These are phyloP conservation scores for Massospora cicadina DNA, from an alignment of 371 early-diverging fungal genomes.

Conservation along the genomic window DNA sequence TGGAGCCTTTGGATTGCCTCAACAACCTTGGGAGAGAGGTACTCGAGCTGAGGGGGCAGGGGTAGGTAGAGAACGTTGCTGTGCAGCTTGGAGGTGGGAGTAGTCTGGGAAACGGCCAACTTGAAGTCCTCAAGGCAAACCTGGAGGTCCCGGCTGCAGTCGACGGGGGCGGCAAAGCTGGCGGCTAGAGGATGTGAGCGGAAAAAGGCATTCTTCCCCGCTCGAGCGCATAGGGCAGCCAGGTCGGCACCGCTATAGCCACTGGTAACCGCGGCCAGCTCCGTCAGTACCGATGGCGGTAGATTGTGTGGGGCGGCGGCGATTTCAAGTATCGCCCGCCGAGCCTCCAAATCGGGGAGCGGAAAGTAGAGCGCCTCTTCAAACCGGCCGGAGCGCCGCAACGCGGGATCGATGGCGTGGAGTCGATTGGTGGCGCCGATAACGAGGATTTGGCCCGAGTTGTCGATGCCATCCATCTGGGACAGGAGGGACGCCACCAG, in stretches of 20 bases:
- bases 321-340: conserved; percentile 18
- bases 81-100: neutral
- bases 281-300: conserved; percentile 16
- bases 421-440: conserved; percentile 99
- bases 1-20: neutral
- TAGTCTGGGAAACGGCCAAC: neutral
- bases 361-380: conserved; percentile 42
- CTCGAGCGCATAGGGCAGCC: conserved; percentile 44
- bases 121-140: neutral
- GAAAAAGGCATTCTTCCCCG: conserved; percentile 60
- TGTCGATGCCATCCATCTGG: conserved; percentile 55
- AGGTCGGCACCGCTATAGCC: conserved; percentile 37
- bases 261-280: conserved; percentile 22
- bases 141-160: neutral
- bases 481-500: conserved; percentile 56
- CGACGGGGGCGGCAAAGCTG: neutral
- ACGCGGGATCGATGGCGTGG: conserved; percentile 92
- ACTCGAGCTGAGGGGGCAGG: neutral
- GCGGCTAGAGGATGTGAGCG: neutral
- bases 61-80: neutral
- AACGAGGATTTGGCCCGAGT: conserved; percentile 79
- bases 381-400: conserved; percentile 96
- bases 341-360: conserved; percentile 27
- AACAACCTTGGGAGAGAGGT: neutral
- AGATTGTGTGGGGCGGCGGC: conserved; percentile 30